Percentiles rank a stretch among this genome's conserved stretches.
Conservation (phyloP, 768 basidiomycete species). For the Suillus decipiens region DNA sequence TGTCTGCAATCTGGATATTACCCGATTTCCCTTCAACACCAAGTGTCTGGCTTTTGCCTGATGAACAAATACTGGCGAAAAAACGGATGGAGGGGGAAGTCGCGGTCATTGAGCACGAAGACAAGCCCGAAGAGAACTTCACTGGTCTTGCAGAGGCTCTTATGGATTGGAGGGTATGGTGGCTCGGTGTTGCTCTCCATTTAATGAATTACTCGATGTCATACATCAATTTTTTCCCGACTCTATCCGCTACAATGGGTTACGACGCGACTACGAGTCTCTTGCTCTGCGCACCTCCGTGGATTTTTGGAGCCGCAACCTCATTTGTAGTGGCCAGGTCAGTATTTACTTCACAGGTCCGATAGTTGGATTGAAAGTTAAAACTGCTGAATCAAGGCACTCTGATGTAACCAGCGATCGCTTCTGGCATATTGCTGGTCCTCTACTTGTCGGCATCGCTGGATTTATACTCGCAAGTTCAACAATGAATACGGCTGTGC, state of each 20-base stretch:
- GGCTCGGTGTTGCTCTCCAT: constrained; percentile 63
- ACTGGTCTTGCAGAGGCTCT: constrained; percentile 58
- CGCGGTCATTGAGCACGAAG: constrained; percentile 50
- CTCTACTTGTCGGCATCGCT: constrained; percentile 59
- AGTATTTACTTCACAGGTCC: neutral
- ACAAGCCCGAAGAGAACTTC: constrained; percentile 33
- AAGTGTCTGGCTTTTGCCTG: constrained; percentile 55
- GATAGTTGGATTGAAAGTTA: constrained; percentile 13
- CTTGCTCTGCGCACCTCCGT: constrained; percentile 77
- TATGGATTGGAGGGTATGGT: constrained; percentile 81
- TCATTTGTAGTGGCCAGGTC: constrained; percentile 57
- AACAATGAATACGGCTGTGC: constrained; percentile 58
- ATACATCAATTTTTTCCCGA: constrained; percentile 81
- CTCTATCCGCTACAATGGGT: constrained; percentile 71
- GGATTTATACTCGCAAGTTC: constrained; percentile 66
- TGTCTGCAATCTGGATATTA: constrained; percentile 59
- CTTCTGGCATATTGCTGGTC: constrained; percentile 63
- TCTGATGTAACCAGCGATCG: constrained; percentile 73
- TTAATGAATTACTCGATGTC: constrained; percentile 56
- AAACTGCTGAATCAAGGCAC: constrained; percentile 42
- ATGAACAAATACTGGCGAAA: constrained; percentile 55
- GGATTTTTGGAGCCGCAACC: constrained; percentile 57
- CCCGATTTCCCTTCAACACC: constrained; percentile 72
- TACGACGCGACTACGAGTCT: constrained; percentile 61
- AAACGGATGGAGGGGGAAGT: constrained; percentile 64